Base-by-base conservation (phyloP, 495 filamentous ascomycete genomes). In the Pyronema omphalodes region DNA sequence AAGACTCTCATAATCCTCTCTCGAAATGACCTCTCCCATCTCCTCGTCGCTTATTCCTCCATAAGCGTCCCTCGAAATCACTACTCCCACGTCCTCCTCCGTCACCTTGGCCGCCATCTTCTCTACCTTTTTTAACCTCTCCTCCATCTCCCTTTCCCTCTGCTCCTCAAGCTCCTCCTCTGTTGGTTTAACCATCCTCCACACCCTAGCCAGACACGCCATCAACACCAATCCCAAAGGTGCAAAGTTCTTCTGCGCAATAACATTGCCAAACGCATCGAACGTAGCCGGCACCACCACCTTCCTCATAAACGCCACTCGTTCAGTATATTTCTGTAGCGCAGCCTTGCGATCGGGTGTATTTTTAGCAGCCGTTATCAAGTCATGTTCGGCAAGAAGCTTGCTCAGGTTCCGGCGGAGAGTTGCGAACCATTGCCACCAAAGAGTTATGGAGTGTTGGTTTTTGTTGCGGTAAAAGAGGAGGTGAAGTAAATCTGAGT, bases 401-500 rank as follows among this genome's bases (percentile, higher is more conserved):
- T 74, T 76, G 36, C 65, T 62, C 14, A 82, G 58, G 53, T 72
- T 73, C 9, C 84, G 82, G 41, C 80, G 75, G 44, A 91, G 68
- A 56, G 78, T 73, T 37, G 76, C 74, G 44, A 87, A 70, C 67
- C 74, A 71, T 61, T 76, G 76, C 76, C 81, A 91, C 86, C 85
- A 91, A 58, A 74, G 78, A 3, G 78, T 68, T 37, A 70, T 68
- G 37, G 75, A 76, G 65, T 89, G 84, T 67, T 91, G 85, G 67
- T 89, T 89, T 59, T 79, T 80, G 68, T 88, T 88, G 63, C 83
- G 83, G 66, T 86, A 82, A 60, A 76, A 76, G 46, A 86, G 69
- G 59, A 83, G 68, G 52, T 77, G 71, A 40, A 93, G 75, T 15
- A 79, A 48, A 40, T 71, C 59, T 11, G 58, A 60, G 37, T 71